These are phyloP conservation scores for Mrakia frigida DNA, from an alignment of 768 basidiomycete genomes.

Conservation along the genomic window DNA sequence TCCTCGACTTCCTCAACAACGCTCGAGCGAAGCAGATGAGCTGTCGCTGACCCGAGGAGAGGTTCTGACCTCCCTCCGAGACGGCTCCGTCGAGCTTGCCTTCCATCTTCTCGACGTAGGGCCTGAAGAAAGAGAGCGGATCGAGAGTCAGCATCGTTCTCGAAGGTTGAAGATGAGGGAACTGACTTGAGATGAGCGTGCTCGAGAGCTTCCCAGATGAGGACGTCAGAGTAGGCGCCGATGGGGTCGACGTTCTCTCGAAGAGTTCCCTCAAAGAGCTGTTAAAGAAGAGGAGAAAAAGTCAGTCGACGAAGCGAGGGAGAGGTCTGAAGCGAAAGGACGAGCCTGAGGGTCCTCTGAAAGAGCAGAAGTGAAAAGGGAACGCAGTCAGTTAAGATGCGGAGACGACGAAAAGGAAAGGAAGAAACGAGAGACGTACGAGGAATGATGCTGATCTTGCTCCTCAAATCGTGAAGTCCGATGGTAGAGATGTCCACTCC, in stretches of 20 bases:
- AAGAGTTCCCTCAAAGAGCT: conserved; percentile 45
- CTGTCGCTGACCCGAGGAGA: conserved; percentile 81
- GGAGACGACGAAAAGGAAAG: neutral
- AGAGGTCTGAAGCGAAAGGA: neutral
- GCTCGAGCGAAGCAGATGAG: conserved; percentile 84
- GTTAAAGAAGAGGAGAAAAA: conserved; percentile 26
- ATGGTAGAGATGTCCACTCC: conserved; percentile 36
- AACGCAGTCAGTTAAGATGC: neutral
- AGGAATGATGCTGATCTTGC: conserved; percentile 71
- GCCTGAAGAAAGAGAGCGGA: conserved; percentile 30
- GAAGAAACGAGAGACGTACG: conserved; percentile 39
- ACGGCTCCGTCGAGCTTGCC: conserved; percentile 68
- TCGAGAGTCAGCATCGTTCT: neutral
- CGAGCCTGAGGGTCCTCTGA: no score
- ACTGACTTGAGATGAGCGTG: conserved; percentile 50
- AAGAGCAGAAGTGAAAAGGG: no score
- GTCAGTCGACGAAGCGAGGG: neutral
- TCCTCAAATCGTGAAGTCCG: conserved; percentile 41
- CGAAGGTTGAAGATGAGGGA: neutral
- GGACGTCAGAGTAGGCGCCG: conserved; percentile 58
- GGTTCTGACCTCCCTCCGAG: conserved; percentile 70
- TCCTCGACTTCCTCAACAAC: conserved; percentile 65
- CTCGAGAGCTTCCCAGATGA: conserved; percentile 81
- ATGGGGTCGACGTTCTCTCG: conserved; percentile 35
- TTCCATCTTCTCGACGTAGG: conserved; percentile 41